Evolutionary conservation across 495 filamentous ascomycete genomes (phyloP).

Genomic region (Bathelium albidoporum): DNA sequence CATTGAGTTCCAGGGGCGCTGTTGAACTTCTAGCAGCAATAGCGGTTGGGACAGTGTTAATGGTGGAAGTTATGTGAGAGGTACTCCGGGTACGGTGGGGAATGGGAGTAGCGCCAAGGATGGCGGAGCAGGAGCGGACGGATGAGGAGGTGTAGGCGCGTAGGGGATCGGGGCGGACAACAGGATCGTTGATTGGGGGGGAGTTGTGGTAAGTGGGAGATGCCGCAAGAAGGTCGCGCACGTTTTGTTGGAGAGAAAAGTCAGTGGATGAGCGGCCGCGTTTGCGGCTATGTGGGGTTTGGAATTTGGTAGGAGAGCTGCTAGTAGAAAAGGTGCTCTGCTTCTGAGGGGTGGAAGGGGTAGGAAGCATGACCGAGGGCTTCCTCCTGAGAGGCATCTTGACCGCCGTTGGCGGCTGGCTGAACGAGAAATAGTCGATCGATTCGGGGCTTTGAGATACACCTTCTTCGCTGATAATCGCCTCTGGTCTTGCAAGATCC

Average conservation of each 20-base stretch:
- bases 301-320: not conserved
- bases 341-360: not conserved
- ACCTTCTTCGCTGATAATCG: not conserved
- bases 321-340: not conserved
- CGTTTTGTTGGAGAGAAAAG: not conserved
- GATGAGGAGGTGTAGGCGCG: not conserved
- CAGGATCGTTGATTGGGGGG: not conserved
- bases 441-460: not conserved
- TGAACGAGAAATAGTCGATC: not conserved
- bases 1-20: not conserved
- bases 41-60: not conserved
- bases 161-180: not conserved
- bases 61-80: not conserved
- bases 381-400: slow-evolving; percentile 1
- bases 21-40: not conserved
- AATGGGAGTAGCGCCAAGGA: not conserved
- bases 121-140: not conserved
- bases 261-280: not conserved
- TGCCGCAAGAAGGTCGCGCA: not conserved
- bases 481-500: not conserved
- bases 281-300: not conserved
- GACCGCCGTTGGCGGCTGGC: not conserved
- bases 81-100: not conserved
- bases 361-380: not conserved
- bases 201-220: not conserved